A percentile compares a stretch with the other conserved stretches of the same genome.
These are phyloP conservation scores for Lotmaria passim DNA, from an alignment of 208 protist species.

Conservation along the genomic window DNA sequence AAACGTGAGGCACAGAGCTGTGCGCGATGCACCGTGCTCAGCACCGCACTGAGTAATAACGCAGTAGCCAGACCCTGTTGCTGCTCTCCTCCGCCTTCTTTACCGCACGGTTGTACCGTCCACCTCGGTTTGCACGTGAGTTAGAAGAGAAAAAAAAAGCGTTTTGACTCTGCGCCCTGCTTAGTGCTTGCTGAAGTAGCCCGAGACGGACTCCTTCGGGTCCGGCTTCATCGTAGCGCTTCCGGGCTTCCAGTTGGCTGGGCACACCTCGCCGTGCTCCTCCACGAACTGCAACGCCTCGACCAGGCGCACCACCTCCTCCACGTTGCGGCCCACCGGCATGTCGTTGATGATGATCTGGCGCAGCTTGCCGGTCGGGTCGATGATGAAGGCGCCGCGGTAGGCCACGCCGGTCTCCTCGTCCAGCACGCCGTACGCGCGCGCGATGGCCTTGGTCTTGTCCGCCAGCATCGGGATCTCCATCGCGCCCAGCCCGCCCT, in stretches of 20 bases:
- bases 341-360: constrained; percentile 96
- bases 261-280: constrained; percentile 95
- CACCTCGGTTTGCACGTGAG: too few relatives aligned
- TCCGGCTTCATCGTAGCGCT: constrained; percentile 93
- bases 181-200: constrained; percentile 28
- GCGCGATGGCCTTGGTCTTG: constrained; percentile 92
- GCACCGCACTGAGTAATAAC: too few relatives aligned
- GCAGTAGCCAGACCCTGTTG: too few relatives aligned
- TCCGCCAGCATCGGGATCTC: constrained; percentile 97
- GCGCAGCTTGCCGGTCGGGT: constrained; percentile 89
- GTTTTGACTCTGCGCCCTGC: too few relatives aligned
- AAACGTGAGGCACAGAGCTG: too few relatives aligned
- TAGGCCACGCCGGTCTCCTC: constrained; percentile 89
- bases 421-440: constrained; percentile 93
- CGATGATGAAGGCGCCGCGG: constrained; percentile 97
- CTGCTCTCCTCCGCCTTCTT: too few relatives aligned
- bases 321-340: constrained; percentile 94
- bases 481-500: constrained; percentile 97
- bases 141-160: too few relatives aligned
- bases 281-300: constrained; percentile 96
- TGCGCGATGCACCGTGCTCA: too few relatives aligned
- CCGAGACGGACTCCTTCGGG: constrained; percentile 78
- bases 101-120: too few relatives aligned
- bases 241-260: constrained; percentile 94
- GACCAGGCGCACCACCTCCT: constrained; percentile 96